Evolutionary conservation across 306 rosid species (phyloP).

Genomic region (Hylodesmum podocarpum): DNA sequence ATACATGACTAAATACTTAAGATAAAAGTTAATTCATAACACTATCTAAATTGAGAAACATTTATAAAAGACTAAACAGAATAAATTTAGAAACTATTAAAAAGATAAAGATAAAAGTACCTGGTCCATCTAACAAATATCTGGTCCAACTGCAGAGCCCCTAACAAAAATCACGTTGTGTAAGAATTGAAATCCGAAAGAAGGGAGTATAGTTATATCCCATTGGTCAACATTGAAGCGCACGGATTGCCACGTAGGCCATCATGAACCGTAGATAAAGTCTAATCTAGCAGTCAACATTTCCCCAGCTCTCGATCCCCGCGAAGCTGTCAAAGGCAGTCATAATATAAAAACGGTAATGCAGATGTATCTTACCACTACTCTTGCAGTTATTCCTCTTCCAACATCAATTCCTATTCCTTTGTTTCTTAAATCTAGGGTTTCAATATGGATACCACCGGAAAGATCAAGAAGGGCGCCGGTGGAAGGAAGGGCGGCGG

Average conservation of each 20-base stretch:
- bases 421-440: not conserved
- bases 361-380: not conserved
- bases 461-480: constrained; percentile 48
- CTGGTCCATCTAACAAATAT: no score
- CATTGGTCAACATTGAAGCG: constrained; percentile 39
- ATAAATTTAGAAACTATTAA: no score
- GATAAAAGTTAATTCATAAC: no score
- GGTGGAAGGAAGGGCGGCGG: constrained; percentile 60
- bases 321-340: not conserved
- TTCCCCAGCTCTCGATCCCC: not conserved
- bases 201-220: not conserved
- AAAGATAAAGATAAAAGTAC: no score
- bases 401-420: no score
- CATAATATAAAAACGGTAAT: not conserved
- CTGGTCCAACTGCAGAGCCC: no score
- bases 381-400: not conserved
- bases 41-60: no score
- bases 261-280: constrained; percentile 39
- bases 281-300: constrained; percentile 39
- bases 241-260: constrained; percentile 34
- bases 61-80: no score
- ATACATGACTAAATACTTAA: no score
- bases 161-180: no score
- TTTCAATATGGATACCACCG: constrained; percentile 44
- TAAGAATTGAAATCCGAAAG: no score